Conservation (phyloP, 257 asterid species). For the Plantago major region DNA sequence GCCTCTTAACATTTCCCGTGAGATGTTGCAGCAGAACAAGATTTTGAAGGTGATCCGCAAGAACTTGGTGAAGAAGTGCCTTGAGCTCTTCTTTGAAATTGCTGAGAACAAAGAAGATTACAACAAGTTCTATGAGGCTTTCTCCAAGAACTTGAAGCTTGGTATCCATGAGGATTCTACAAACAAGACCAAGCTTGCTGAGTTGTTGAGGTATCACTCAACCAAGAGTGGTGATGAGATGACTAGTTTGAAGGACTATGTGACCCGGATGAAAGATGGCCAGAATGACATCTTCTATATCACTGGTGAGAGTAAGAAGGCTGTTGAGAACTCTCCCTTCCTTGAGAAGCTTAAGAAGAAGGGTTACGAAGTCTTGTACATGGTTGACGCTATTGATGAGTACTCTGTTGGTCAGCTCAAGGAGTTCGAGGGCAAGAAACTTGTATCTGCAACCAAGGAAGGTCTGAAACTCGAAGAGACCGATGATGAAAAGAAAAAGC, state of each 20-base stretch:
- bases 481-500: slow-evolving; percentile 47
- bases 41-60: slow-evolving; percentile 59
- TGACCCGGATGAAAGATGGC: slow-evolving; percentile 60
- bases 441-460: slow-evolving; percentile 61
- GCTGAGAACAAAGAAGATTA: slow-evolving; percentile 66
- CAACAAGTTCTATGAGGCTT: slow-evolving; percentile 50
- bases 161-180: slow-evolving; percentile 56
- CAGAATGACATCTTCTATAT: slow-evolving; percentile 52
- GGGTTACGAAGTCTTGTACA: slow-evolving; percentile 49
- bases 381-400: slow-evolving; percentile 64
- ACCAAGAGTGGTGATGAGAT: slow-evolving; percentile 57
- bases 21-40: slow-evolving; percentile 56
- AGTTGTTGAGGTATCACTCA: slow-evolving; percentile 45
- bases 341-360: slow-evolving; percentile 57
- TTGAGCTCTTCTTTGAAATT: slow-evolving; percentile 53
- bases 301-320: slow-evolving; percentile 60
- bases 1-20: slow-evolving; percentile 52
- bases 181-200: slow-evolving; percentile 45
- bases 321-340: slow-evolving; percentile 64
- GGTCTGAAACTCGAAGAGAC: slow-evolving; percentile 60
- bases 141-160: slow-evolving; percentile 52
- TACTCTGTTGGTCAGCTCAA: slow-evolving; percentile 52
- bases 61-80: slow-evolving; percentile 59
- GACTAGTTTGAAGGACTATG: slow-evolving; percentile 61
- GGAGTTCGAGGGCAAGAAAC: slow-evolving; percentile 53